These are phyloP conservation scores for Trebouxia sp. DNA, from an alignment of 139 green algal genomes.

Conservation along the genomic window DNA sequence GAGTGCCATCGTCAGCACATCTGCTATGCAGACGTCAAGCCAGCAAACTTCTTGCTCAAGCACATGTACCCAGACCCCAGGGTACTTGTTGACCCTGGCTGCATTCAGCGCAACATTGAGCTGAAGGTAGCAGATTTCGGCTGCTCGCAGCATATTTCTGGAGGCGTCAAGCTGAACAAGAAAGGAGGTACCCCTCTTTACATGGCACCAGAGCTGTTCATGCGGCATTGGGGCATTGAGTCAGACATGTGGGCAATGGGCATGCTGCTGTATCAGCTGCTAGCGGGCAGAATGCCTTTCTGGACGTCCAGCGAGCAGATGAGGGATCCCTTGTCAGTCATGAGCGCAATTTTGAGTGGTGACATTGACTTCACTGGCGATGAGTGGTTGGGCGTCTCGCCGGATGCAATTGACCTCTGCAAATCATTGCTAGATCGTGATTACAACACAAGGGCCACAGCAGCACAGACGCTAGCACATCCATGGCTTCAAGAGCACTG, in stretches of 20 bases:
- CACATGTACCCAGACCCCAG: background rate
- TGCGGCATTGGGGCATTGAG: conserved; percentile 65
- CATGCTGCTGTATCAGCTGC: conserved; percentile 75
- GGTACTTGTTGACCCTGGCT: background rate
- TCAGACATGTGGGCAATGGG: conserved; percentile 82
- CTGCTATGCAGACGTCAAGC: conserved; percentile 56
- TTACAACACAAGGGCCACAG: conserved; percentile 41
- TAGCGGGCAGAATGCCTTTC: conserved; percentile 32
- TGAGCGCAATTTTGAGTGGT: conserved; percentile 30
- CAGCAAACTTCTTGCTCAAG: conserved; percentile 51
- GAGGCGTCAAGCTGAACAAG: conserved; percentile 31
- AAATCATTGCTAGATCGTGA: conserved; percentile 35
- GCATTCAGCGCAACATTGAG: conserved; percentile 17
- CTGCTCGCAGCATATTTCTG: conserved; percentile 35
- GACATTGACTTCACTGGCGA: conserved; percentile 42
- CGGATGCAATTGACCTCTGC: conserved; percentile 52
- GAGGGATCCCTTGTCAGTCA: conserved; percentile 28
- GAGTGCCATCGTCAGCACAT: conserved; percentile 50
- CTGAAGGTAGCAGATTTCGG: conserved; percentile 42
- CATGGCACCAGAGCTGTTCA: conserved; percentile 87
- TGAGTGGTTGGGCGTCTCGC: conserved; percentile 44
- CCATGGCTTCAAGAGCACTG: conserved; percentile 41
- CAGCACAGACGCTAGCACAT: conserved; percentile 43
- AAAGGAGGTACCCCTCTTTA: conserved; percentile 77
- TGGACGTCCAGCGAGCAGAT: background rate